Base-by-base conservation (phyloP, 192 early-diverging fungal genomes). In the Pilobolus umbonatus region DNA sequence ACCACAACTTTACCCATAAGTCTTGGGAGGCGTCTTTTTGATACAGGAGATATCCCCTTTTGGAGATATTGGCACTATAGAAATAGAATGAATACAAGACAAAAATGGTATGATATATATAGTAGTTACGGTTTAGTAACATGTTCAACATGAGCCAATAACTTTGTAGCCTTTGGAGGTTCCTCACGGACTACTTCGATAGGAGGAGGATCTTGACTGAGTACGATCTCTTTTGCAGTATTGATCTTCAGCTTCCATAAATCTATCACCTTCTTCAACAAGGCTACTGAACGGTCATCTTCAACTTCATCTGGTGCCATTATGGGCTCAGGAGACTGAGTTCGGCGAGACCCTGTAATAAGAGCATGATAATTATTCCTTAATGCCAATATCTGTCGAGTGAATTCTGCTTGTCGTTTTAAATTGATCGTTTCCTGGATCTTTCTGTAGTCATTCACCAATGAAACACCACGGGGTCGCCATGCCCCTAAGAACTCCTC, bases 1-100 rank as follows among this genome's bases (percentile, higher is more conserved):
- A 85, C 87, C 88, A 93, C 5, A 84, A 74, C 39, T 84, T 80
- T 1, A 78, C 69, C 93, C 93, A 95, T 12, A 64, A 52, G 47
- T 88, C 81, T 35, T 76, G 75, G 31, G 57, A 46, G 9, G 77
- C 72, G 57, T 75, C 61, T 42, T 83, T 79, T 22, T 75, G 81
- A 55, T 75, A 75, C 17, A 73, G 52, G 2, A 83, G 36, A 55
- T 83, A 77, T 15, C 81, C 81, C 21, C 68, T 75, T 55, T 80
- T 83, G n/a, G 79, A 75, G 17, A 80, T 58, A 55, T 60, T 77
- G 5, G 76, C 76, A 34, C 78, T 82, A 65, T 17, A 31, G 30
- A 31, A 34, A 61, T 48, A 11, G 8, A 42, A 35, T 25, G 22
- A 32, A 19, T 45, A 31, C 9, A 39, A 48, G 10, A 22, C 22